These are phyloP conservation scores for Penicillium turbatum DNA, from an alignment of 495 filamentous ascomycete species.

Conservation along the genomic window DNA sequence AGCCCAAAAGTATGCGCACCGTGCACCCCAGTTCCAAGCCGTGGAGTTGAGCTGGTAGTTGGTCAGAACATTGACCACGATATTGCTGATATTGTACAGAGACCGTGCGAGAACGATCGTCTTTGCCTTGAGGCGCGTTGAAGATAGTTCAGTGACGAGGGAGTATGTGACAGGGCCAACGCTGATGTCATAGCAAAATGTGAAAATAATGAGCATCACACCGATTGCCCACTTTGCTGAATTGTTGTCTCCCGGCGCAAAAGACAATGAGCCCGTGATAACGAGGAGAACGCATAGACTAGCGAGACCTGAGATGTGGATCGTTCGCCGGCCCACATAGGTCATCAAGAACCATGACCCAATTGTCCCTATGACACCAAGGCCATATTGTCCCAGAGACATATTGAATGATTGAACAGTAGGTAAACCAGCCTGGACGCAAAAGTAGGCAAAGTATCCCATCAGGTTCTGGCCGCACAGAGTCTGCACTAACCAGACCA, in stretches of 20 bases:
- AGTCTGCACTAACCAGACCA: constrained; percentile 69
- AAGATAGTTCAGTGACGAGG: constrained; percentile 63
- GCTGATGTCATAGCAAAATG: constrained; percentile 61
- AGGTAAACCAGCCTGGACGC: constrained; percentile 59
- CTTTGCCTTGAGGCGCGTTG: constrained; percentile 62
- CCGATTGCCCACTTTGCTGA: constrained; percentile 32
- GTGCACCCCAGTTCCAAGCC: constrained; percentile 64
- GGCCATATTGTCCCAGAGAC: constrained; percentile 61
- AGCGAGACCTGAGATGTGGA: constrained; percentile 60
- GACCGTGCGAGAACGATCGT: constrained; percentile 59
- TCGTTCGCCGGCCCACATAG: constrained; percentile 56
- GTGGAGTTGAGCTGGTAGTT: constrained; percentile 61
- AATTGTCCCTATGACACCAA: constrained; percentile 61
- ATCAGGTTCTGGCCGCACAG: constrained; percentile 64
- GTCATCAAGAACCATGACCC: constrained; percentile 64
- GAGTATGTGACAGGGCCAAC: constrained; percentile 71
- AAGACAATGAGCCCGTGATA: constrained; percentile 59
- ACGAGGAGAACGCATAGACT: constrained; percentile 54
- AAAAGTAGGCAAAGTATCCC: constrained; percentile 68
- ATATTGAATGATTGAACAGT: constrained; percentile 56
- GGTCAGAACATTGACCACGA: constrained; percentile 60
- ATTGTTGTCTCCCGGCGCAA: constrained; percentile 46
- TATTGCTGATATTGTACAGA: constrained; percentile 62
- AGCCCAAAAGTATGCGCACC: constrained; percentile 65
- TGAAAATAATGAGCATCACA: constrained; percentile 59